Conservation (phyloP, 768 basidiomycete species). For the Boletus subparvulus region DNA sequence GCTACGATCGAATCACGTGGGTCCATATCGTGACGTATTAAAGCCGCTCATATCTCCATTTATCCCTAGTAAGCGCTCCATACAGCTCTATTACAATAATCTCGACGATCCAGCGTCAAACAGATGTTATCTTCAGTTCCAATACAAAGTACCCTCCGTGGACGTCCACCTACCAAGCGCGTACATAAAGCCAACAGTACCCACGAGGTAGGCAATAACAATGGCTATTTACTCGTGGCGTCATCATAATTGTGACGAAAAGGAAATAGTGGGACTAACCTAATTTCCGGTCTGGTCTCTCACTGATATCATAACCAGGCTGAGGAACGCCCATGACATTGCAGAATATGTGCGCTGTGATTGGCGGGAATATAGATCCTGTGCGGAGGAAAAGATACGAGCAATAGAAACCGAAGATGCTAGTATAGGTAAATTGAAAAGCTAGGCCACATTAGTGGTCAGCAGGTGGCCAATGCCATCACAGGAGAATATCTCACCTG, state of each 20-base stretch:
- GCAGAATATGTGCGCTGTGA: constrained; percentile 86
- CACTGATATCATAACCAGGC: constrained; percentile 52
- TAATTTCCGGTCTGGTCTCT: constrained; percentile 50
- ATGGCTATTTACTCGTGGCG: constrained; percentile 44
- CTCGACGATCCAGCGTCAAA: constrained; percentile 13
- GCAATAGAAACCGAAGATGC: constrained; percentile 86
- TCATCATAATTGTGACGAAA: constrained; percentile 11
- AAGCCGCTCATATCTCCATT: constrained; percentile 9
- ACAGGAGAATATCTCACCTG: constrained; percentile 41
- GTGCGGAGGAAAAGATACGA: constrained; percentile 86
- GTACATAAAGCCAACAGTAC: constrained; percentile 57
- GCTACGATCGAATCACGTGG: constrained; percentile 20
- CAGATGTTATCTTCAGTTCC: constrained; percentile 27
- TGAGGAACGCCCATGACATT: constrained; percentile 92
- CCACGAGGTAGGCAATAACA: constrained; percentile 51
- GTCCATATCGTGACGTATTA: not conserved
- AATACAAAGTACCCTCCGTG: constrained; percentile 41
- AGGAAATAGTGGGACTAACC: constrained; percentile 40
- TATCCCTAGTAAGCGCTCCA: not conserved
- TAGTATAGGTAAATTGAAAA: constrained; percentile 89
- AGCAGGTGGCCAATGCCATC: constrained; percentile 8
- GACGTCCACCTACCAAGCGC: constrained; percentile 55
- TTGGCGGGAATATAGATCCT: constrained; percentile 74
- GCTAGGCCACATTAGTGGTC: constrained; percentile 44
- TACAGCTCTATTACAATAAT: not conserved